phyloP scores from a whole-genome alignment of 495 filamentous ascomycete genomes.

The Xylaria nigripes region DNA sequence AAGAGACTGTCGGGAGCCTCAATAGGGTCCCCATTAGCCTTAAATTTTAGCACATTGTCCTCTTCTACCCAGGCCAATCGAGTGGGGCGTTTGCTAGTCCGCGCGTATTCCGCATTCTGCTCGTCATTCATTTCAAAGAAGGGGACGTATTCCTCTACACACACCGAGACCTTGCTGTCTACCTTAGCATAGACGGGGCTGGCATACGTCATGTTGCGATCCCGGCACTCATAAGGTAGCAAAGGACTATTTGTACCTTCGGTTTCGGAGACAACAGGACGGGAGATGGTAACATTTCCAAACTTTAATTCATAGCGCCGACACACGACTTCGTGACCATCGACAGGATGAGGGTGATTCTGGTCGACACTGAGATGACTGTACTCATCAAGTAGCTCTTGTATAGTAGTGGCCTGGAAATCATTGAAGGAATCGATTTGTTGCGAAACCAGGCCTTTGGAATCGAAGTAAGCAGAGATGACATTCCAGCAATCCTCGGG shows the following conservation, averaged over 20 bases:
- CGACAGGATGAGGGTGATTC: conserved; percentile 60
- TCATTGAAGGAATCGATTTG: conserved; percentile 98
- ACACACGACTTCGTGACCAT: conserved; percentile 68
- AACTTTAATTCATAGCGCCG: conserved; percentile 92
- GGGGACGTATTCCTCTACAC: conserved; percentile 61
- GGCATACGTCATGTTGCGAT: conserved; percentile 92
- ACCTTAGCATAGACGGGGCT: conserved; percentile 83
- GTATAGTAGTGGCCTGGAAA: conserved; percentile 85
- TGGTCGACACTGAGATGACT: conserved; percentile 82
- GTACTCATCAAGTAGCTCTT: conserved; percentile 85
- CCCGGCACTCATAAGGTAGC: conserved; percentile 83
- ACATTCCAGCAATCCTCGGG: conserved; percentile 97
- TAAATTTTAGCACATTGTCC: conserved; percentile 31
- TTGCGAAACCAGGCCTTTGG: conserved; percentile 91
- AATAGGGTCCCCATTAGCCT: conserved; percentile 37
- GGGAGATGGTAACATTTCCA: conserved; percentile 71
- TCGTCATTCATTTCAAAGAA: conserved; percentile 55
- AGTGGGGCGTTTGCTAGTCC: conserved; percentile 43
- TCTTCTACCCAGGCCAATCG: conserved; percentile 54
- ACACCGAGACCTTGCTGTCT: conserved; percentile 67
- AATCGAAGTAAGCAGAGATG: conserved; percentile 91
- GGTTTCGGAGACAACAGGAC: conserved; percentile 82
- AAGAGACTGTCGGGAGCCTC: conserved; percentile 48
- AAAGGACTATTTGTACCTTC: conserved; percentile 77
- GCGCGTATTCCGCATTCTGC: conserved; percentile 41